These are phyloP conservation scores for Benincasa hispida DNA, from an alignment of 306 rosid species.

Conservation along the genomic window DNA sequence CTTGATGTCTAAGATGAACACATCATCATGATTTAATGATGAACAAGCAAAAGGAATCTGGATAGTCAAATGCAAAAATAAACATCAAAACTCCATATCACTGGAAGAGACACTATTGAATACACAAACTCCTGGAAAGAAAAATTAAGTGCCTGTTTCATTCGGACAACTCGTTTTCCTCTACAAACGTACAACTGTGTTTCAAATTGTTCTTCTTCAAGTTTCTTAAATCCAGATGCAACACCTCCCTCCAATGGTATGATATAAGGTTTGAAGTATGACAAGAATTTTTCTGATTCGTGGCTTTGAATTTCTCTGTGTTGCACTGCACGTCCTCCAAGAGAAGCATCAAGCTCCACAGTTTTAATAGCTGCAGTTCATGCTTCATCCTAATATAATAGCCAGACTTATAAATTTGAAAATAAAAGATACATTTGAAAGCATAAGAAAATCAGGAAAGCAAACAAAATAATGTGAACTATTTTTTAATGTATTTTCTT, in stretches of 20 bases:
- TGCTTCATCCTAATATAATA: too few relatives aligned
- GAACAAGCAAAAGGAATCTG: constrained; percentile 96
- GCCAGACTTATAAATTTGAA: too few relatives aligned
- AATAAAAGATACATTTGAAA: background rate
- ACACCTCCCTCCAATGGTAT: constrained; percentile 94
- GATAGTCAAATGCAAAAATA: constrained; percentile 19
- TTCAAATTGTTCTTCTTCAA: constrained; percentile 81
- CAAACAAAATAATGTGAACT: background rate
- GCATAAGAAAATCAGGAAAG: background rate
- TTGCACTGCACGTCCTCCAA: constrained; percentile 98
- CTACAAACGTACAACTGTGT: constrained; percentile 69
- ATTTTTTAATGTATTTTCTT: background rate
- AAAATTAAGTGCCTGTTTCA: constrained; percentile 67
- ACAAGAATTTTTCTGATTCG: constrained; percentile 94
- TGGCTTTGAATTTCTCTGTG: constrained; percentile 91
- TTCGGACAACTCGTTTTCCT: constrained; percentile 98
- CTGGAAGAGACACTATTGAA: background rate
- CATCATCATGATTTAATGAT: constrained; percentile 94
- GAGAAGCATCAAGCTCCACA: constrained; percentile 80
- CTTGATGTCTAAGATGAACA: constrained; percentile 79
- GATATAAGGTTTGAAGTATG: constrained; percentile 94
- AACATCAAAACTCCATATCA: constrained; percentile 9
- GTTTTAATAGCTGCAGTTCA: constrained; percentile 94
- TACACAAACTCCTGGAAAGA: constrained; percentile 16
- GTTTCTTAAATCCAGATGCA: constrained; percentile 68